A percentile compares a stretch with the other conserved stretches of the same genome.
Conservation (phyloP, 805 yeast species). For the Ogataea pini region DNA sequence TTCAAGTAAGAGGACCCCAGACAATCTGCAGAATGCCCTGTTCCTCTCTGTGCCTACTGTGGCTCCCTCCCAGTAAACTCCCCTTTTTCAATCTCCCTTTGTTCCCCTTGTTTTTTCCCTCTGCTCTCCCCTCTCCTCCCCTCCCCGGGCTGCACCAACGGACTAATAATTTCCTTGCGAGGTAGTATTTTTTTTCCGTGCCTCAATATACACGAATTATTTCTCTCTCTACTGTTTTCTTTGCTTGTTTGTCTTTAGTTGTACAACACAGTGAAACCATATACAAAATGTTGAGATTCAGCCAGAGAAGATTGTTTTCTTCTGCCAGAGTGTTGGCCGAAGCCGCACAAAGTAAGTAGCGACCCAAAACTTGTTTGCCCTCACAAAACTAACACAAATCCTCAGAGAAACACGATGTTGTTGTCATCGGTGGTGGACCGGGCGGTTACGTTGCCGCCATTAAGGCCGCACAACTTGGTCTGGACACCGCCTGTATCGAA, state of each 20-base stretch:
- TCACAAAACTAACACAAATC: conserved; percentile 15
- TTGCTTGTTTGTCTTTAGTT: conserved; percentile 1
- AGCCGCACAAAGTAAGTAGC: conserved; percentile 31
- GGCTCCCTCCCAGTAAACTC: no score
- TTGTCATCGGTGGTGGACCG: conserved; percentile 98
- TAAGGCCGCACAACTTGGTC: conserved; percentile 95
- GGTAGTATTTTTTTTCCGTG: neutral
- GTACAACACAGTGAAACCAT: neutral
- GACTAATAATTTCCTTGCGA: conserved; percentile 7
- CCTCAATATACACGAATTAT: neutral
- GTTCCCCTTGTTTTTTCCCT: no score
- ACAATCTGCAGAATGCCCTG: no score
- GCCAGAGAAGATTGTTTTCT: conserved; percentile 35
- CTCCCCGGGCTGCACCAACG: neutral
- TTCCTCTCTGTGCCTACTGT: no score
- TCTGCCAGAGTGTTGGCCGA: conserved; percentile 31
- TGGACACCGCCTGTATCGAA: conserved; percentile 94
- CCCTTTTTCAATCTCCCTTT: no score
- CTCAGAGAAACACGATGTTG: conserved; percentile 75
- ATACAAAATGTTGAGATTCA: conserved; percentile 33
- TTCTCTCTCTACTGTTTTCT: neutral
- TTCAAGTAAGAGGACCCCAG: no score
- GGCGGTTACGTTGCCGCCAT: conserved; percentile 99
- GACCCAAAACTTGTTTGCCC: neutral
- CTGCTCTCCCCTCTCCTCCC: neutral